Conservation (phyloP, 495 filamentous ascomycete genomes). For the Penicillium dipodomyicola region DNA sequence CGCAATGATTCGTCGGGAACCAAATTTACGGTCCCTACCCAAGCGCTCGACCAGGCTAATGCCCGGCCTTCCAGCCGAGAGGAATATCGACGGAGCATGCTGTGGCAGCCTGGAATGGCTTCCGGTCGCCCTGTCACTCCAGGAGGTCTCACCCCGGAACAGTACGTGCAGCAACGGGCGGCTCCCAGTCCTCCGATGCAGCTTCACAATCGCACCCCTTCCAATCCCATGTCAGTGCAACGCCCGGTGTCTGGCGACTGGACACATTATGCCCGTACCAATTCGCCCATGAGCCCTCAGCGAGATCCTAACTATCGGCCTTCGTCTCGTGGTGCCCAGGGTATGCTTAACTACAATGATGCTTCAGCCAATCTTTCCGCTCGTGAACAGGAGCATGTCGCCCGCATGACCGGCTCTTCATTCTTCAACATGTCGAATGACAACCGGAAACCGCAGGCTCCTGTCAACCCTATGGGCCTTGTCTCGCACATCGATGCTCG, state of each 20-base stretch:
- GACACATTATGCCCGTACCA: conserved; percentile 48
- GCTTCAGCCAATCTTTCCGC: conserved; percentile 73
- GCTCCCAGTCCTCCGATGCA: conserved; percentile 51
- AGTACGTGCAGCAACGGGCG: conserved; percentile 84
- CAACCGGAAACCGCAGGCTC: conserved; percentile 41
- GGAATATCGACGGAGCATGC: conserved; percentile 58
- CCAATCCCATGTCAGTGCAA: conserved; percentile 46
- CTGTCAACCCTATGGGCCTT: conserved; percentile 57
- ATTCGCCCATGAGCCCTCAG: conserved; percentile 32
- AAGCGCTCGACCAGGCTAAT: conserved; percentile 32
- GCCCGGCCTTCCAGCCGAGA: conserved; percentile 43
- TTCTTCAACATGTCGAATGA: conserved; percentile 67
- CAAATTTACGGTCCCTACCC: conserved; percentile 26
- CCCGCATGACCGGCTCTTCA: conserved; percentile 79
- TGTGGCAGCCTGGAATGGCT: conserved; percentile 77
- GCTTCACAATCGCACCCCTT: conserved; percentile 59
- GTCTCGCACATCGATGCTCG: conserved; percentile 74
- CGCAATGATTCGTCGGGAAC: conserved; percentile 42
- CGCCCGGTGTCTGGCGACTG: conserved; percentile 56
- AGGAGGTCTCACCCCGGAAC: conserved; percentile 60
- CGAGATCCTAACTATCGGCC: conserved; percentile 49
- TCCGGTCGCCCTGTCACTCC: conserved; percentile 44
- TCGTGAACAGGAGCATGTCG: conserved; percentile 91
- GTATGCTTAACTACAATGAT: conserved; percentile 49
- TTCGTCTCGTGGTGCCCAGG: conserved; percentile 48